phyloP scores from a whole-genome alignment of 306 rosid species.

The Clitoria ternatea region DNA sequence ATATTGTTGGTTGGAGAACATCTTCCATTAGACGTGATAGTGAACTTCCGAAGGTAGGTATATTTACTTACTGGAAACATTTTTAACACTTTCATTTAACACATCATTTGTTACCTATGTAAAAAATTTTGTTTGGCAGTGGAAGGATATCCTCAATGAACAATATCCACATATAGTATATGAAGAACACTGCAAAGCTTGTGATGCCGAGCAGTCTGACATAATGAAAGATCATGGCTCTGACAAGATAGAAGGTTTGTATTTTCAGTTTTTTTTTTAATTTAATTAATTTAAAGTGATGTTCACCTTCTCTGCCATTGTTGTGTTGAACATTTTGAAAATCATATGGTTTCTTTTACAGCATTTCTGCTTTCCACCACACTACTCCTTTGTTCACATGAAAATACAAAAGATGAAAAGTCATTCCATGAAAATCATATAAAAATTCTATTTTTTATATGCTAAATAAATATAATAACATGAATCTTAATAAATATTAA shows the following conservation, averaged over 20 bases:
- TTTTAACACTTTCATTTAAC: conserved; percentile 14
- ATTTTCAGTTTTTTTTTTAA: background rate
- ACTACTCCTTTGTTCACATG: background rate
- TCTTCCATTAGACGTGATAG: conserved; percentile 68
- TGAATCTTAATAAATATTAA: too few species aligned
- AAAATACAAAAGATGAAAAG: too few species aligned
- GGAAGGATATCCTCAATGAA: conserved; percentile 76
- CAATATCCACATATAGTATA: conserved; percentile 89
- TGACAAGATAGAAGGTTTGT: conserved; percentile 85
- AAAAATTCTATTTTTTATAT: too few species aligned
- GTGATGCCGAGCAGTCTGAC: conserved; percentile 62
- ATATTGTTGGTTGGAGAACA: conserved; percentile 99
- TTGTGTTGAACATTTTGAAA: background rate
- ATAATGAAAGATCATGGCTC: conserved; percentile 32
- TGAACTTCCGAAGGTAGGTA: conserved; percentile 96
- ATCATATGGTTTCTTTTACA: background rate
- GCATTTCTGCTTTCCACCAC: background rate
- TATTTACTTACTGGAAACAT: conserved; percentile 7
- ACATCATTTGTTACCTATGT: conserved; percentile 9
- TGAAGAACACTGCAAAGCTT: conserved; percentile 91
- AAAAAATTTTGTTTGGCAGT: conserved; percentile 43
- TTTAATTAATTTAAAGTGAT: background rate
- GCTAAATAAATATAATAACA: too few species aligned
- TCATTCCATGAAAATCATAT: too few species aligned
- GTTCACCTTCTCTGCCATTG: background rate